Conservation (phyloP, 192 early-diverging fungal genomes). For the Entomortierella beljakovae region DNA sequence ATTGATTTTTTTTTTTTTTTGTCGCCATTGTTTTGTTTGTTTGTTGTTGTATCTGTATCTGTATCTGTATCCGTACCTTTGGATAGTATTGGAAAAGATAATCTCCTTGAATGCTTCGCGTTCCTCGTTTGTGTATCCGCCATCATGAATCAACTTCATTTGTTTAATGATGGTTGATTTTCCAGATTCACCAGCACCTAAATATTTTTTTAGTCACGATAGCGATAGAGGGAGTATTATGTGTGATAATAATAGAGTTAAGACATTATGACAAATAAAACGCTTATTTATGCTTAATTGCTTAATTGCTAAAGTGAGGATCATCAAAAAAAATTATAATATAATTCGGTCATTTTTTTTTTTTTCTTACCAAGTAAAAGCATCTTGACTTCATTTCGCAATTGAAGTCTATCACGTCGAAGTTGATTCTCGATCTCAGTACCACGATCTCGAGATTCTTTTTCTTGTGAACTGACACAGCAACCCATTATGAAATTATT, state of each 20-base stretch:
- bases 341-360: not conserved
- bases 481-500: slow-evolving; percentile 82
- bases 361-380: slow-evolving; percentile 77
- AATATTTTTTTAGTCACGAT: not conserved
- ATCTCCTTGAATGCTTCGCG: slow-evolving; percentile 94
- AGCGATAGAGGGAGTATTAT: not conserved
- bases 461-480: slow-evolving; percentile 84
- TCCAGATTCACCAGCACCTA: slow-evolving; percentile 96
- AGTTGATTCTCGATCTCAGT: slow-evolving; percentile 93
- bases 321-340: too few relatives aligned
- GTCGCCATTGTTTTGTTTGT: not conserved
- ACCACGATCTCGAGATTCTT: slow-evolving; percentile 83
- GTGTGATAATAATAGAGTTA: not conserved
- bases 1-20: not conserved
- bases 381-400: slow-evolving; percentile 97
- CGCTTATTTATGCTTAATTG: not conserved
- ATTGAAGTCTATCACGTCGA: slow-evolving; percentile 77
- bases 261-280: not conserved
- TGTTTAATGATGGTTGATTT: slow-evolving; percentile 98
- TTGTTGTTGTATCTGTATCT: not conserved
- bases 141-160: slow-evolving; percentile 98
- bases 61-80: slow-evolving; percentile 63
- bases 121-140: slow-evolving; percentile 91
- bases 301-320: too few relatives aligned
- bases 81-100: slow-evolving; percentile 94